Evolutionary conservation across 257 asterid species (phyloP), one percentile per base, ranked within the genome.

Genomic region (Capsicum baccatum): DNA sequence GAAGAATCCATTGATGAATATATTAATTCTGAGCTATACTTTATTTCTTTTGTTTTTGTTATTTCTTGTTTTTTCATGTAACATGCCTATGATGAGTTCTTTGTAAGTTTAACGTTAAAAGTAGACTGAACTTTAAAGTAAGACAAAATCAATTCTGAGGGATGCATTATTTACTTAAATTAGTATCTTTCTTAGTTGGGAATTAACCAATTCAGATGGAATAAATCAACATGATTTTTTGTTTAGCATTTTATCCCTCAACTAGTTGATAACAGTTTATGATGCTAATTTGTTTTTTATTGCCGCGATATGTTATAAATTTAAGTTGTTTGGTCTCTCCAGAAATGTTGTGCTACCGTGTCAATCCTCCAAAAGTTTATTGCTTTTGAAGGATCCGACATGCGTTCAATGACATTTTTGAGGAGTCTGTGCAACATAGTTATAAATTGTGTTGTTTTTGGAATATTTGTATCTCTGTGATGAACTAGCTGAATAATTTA

Each of bases 401-500:
- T 26, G 33, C 33, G 33, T 26, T 26, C 33, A 26, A 26, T 26
- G 33, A 26, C 33, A 26, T 26, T 26, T 26, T 26, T 26, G 33
- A 26, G 33, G 33, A 26, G 33, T 26, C 33, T 26, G 33, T 1
- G 33, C 2, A 26, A 26, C 33, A 26, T 26, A 26, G 33, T 1
- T 26, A 26, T 26, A 26, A 26, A 26, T 26, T 39, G 5, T 39
- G 44, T 39, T 39, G 44, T 39, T 39, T 3, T 39, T 39, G 44
- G 33, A 26, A 26, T 26, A 26, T 26, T 39, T 39, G 39, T 52
- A 50, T 74, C 13, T 9, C 60, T 12, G n/a, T 74, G 81, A 74
- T 74, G 81, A 74, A 21, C 21, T 74, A 50, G 47, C 81, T 73
- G 57, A 44, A n/a, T 71, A 70, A 17, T 70, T 70, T 70, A 70